Conservation (phyloP, 192 early-diverging fungal genomes). For the Coemansia sp. region DNA sequence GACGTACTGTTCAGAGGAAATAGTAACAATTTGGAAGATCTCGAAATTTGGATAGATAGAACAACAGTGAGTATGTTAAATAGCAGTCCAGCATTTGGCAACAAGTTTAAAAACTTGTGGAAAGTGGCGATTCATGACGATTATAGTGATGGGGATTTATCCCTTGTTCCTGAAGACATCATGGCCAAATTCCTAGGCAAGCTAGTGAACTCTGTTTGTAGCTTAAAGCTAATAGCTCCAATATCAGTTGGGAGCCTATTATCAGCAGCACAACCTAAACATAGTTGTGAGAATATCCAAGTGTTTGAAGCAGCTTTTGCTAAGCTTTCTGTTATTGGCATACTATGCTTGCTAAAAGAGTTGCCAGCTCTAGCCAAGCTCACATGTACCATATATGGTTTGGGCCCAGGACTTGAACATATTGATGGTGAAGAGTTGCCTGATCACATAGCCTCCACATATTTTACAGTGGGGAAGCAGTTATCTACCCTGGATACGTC, state of each 20-base stretch:
- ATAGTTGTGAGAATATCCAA: neutral
- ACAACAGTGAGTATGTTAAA: neutral
- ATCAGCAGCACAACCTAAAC: neutral
- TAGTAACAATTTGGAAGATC: neutral
- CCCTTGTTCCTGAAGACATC: neutral
- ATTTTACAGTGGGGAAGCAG: neutral
- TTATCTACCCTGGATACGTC: neutral
- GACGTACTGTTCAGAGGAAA: constrained; percentile 4
- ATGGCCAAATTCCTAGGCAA: neutral
- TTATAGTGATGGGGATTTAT: too few relatives aligned
- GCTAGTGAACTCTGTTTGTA: neutral
- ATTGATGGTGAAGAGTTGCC: neutral
- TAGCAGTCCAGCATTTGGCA: neutral
- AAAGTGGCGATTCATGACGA: neutral
- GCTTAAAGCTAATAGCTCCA: neutral
- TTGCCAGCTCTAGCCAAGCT: neutral
- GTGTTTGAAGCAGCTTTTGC: neutral
- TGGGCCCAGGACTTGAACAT: neutral
- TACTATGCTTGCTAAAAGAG: neutral
- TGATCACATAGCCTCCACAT: neutral
- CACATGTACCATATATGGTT: neutral
- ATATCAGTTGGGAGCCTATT: neutral
- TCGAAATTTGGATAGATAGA: neutral
- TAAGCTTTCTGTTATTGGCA: neutral
- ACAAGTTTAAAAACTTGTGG: neutral